Conservation (phyloP, 257 asterid genomes). For the Anisodus tanguticus region DNA sequence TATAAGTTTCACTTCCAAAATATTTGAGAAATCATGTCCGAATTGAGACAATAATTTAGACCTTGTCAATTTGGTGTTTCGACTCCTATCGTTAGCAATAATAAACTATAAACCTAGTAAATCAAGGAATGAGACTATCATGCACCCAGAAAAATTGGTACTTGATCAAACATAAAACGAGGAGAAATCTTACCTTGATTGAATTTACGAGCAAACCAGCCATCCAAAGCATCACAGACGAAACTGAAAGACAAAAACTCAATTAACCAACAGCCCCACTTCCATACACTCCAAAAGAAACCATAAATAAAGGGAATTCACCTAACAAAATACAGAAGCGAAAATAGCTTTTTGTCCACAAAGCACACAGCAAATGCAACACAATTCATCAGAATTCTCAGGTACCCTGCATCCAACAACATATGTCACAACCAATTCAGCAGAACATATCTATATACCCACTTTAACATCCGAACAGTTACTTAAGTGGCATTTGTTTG, state of each 20-base stretch:
- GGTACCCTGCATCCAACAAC: constrained; percentile 36
- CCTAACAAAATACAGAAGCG: constrained; percentile 85
- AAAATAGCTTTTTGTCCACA: constrained; percentile 72
- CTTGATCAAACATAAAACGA: background rate
- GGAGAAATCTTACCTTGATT: constrained; percentile 78
- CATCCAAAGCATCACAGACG: constrained; percentile 97
- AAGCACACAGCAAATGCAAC: constrained; percentile 91
- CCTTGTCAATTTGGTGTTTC: background rate
- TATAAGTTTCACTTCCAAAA: background rate
- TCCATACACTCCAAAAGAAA: constrained; percentile 14
- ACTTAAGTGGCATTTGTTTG: constrained; percentile 14
- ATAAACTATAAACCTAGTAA: background rate
- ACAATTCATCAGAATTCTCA: constrained; percentile 82
- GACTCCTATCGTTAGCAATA: background rate
- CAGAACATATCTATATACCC: background rate
- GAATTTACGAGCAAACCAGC: constrained; percentile 95
- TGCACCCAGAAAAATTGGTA: background rate
- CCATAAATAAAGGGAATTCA: constrained; percentile 30
- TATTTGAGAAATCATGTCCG: background rate
- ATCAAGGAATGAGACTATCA: too few relatives aligned
- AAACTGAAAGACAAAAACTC: constrained; percentile 57
- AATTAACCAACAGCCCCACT: constrained; percentile 31
- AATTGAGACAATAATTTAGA: background rate
- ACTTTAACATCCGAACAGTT: background rate
- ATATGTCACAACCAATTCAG: constrained; percentile 14